Evolutionary conservation across 225 moss, liverwort and hornwort species (phyloP).

Genomic region (Bryoerythrophyllum caledonicum): DNA sequence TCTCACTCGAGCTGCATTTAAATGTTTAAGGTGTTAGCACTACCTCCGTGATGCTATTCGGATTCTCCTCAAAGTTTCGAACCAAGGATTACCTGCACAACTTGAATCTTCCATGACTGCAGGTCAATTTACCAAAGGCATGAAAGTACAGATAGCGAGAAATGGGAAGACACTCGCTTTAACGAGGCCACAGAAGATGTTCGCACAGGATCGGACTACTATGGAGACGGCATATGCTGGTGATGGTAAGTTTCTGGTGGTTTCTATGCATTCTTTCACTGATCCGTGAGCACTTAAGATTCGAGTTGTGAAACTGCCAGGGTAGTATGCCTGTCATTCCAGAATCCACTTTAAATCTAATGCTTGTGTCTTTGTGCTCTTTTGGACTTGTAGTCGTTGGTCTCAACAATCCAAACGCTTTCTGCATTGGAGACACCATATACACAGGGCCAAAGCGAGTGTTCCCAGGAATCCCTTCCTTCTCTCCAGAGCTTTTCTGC

Average conservation of each 20-base stretch:
- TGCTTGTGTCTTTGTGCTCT: constrained; percentile 13
- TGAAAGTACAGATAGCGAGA: constrained; percentile 96
- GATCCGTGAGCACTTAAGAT: background rate
- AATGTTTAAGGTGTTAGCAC: background rate
- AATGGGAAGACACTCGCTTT: constrained; percentile 85
- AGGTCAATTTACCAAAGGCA: constrained; percentile 88
- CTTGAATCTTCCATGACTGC: constrained; percentile 28
- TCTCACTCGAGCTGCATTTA: background rate
- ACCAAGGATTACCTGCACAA: background rate
- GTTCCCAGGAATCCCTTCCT: constrained; percentile 94
- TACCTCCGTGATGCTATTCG: background rate
- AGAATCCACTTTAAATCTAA: background rate
- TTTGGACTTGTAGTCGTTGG: constrained; percentile 72
- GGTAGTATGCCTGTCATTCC: background rate
- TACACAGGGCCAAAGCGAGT: constrained; percentile 79
- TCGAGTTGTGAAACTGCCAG: background rate
- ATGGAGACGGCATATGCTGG: constrained; percentile 94
- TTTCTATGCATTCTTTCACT: background rate
- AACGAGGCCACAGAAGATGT: constrained; percentile 98
- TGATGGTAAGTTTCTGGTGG: constrained; percentile 58
- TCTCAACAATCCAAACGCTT: constrained; percentile 94
- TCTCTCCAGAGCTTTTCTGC: constrained; percentile 91
- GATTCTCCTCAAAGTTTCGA: background rate
- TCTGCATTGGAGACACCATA: constrained; percentile 95
- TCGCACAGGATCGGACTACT: constrained; percentile 87